A percentile compares a stretch with the other conserved stretches of the same genome.
These are phyloP conservation scores for Talaromyces verruculosus DNA, from an alignment of 2,329 filamentous ascomycete species.

Conservation along the genomic window DNA sequence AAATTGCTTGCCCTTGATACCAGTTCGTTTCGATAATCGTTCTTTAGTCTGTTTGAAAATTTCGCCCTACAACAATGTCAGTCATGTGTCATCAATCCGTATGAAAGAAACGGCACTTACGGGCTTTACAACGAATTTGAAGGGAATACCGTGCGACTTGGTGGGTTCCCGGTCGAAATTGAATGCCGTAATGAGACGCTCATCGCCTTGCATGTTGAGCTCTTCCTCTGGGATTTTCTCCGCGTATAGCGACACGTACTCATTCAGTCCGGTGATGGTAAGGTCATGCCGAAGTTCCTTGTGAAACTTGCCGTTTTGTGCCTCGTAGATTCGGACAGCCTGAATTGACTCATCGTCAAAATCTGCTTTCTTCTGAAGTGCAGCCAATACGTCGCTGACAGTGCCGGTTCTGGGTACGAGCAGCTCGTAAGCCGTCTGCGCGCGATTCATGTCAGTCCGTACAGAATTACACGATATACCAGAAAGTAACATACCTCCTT, in stretches of 20 bases:
- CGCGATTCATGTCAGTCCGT: neutral
- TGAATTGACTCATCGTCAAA: constrained; percentile 73
- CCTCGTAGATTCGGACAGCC: constrained; percentile 78
- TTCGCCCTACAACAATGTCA: constrained; percentile 61
- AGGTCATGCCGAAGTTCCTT: constrained; percentile 71
- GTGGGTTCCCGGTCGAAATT: constrained; percentile 90
- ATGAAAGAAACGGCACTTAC: constrained; percentile 49
- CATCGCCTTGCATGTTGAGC: constrained; percentile 59
- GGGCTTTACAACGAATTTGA: constrained; percentile 82
- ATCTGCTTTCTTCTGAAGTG: constrained; percentile 75
- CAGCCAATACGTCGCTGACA: constrained; percentile 73
- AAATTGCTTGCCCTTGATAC: constrained; percentile 95
- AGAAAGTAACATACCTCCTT: constrained; percentile 66
- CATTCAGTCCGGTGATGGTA: constrained; percentile 77
- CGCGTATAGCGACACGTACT: constrained; percentile 78
- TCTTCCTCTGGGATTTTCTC: constrained; percentile 76
- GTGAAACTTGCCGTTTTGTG: constrained; percentile 77
- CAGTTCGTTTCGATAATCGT: constrained; percentile 86
- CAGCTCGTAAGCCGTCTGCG: constrained; percentile 55
- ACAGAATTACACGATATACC: neutral
- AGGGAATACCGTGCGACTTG: constrained; percentile 83
- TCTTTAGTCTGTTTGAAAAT: constrained; percentile 89
- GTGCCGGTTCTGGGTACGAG: constrained; percentile 84
- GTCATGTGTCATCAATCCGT: neutral
- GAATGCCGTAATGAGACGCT: constrained; percentile 74